phyloP scores from a whole-genome alignment of 2,329 filamentous ascomycete species.

The Arthrobotrys conoides region DNA sequence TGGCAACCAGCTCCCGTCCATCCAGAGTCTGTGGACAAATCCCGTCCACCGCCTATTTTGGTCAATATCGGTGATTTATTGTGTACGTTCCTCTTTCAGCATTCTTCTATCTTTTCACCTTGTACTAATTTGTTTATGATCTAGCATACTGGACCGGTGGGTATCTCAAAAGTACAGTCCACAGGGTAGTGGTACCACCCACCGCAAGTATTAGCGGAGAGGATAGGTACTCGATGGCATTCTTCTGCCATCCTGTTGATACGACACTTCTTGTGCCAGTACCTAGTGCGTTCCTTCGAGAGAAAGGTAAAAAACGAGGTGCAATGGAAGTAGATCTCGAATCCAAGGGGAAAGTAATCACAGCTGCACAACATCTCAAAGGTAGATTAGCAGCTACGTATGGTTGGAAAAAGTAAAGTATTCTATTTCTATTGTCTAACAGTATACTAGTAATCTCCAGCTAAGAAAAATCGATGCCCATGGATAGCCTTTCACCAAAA shows the following conservation, averaged over 20 bases:
- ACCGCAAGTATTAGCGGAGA: slow-evolving; percentile 67
- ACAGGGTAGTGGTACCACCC: slow-evolving; percentile 82
- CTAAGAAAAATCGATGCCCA: neutral
- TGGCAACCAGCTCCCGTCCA: slow-evolving; percentile 79
- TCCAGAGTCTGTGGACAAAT: slow-evolving; percentile 74
- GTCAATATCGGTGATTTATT: slow-evolving; percentile 80
- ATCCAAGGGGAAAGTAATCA: slow-evolving; percentile 71
- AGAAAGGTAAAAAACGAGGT: slow-evolving; percentile 64
- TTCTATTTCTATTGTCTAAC: slow-evolving; percentile 4
- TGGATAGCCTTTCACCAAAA: neutral
- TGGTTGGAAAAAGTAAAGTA: slow-evolving; percentile 62
- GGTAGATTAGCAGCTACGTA: slow-evolving; percentile 76
- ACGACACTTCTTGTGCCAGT: slow-evolving; percentile 72
- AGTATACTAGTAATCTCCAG: neutral
- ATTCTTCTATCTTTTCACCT: neutral
- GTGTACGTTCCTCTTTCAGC: slow-evolving; percentile 66
- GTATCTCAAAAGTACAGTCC: slow-evolving; percentile 86
- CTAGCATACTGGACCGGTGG: slow-evolving; percentile 86
- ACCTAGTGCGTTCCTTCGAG: slow-evolving; percentile 73
- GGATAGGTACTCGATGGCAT: slow-evolving; percentile 76
- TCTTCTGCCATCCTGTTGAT: slow-evolving; percentile 77
- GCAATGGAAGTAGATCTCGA: slow-evolving; percentile 67
- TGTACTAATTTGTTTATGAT: neutral
- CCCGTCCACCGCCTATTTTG: slow-evolving; percentile 77
- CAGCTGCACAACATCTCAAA: slow-evolving; percentile 75